Percentiles rank a stretch among this genome's conserved stretches.
Evolutionary conservation across 768 basidiomycete genomes (phyloP).

Genomic region (Lyophyllum shimeji): DNA sequence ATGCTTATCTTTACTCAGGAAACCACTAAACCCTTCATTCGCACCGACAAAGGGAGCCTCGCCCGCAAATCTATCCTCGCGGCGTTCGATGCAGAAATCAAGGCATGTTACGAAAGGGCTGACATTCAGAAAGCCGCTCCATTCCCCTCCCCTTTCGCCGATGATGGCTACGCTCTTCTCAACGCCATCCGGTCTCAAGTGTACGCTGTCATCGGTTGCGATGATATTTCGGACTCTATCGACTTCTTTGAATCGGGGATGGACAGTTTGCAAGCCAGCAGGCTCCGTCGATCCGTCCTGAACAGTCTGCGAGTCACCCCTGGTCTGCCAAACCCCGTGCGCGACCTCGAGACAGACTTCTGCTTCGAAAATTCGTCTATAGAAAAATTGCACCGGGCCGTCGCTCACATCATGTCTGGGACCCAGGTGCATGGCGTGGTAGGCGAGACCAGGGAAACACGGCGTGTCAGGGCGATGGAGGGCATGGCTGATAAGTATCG

Average conservation of each 20-base stretch:
- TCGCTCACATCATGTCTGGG: constrained; percentile 21
- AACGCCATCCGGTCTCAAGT: constrained; percentile 23
- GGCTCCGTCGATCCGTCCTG: constrained; percentile 30
- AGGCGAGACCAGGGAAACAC: constrained; percentile 8
- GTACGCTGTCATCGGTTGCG: constrained; percentile 15
- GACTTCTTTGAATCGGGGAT: constrained; percentile 42
- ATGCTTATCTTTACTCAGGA: constrained; percentile 37
- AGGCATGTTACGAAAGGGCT: constrained; percentile 28
- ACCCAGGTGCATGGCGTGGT: neutral
- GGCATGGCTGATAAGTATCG: constrained; percentile 28
- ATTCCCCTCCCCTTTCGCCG: constrained; percentile 22
- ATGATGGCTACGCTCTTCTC: constrained; percentile 20
- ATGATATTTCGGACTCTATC: constrained; percentile 20
- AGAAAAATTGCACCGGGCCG: constrained; percentile 21
- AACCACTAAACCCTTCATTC: constrained; percentile 28
- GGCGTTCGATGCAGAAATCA: constrained; percentile 33
- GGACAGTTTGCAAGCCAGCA: constrained; percentile 38
- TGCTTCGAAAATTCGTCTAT: constrained; percentile 30
- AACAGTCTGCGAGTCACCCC: constrained; percentile 23
- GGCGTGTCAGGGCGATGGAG: constrained; percentile 25
- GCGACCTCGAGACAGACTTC: constrained; percentile 26
- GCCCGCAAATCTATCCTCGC: constrained; percentile 30
- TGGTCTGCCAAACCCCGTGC: constrained; percentile 15
- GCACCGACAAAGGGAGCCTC: constrained; percentile 39
- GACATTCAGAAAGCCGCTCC: constrained; percentile 22